A percentile compares a stretch with the other conserved stretches of the same genome.
phyloP scores from a whole-genome alignment of 805 yeast genomes.

The Isabelozyma gotoi region DNA sequence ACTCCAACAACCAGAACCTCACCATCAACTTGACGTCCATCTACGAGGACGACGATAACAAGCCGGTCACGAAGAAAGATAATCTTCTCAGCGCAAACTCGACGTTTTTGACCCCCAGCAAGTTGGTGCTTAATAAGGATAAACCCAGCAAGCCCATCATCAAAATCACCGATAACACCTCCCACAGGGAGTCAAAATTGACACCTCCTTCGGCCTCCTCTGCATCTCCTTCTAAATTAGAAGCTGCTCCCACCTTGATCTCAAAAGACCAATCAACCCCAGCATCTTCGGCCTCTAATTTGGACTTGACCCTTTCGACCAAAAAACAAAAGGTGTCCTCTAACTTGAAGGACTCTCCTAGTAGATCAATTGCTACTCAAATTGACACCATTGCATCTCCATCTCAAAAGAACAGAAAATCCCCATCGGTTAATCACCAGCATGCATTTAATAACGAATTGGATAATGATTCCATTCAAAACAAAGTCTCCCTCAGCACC shows the following conservation, averaged over 20 bases:
- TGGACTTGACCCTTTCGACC: background rate
- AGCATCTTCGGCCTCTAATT: background rate
- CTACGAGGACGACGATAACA: constrained; percentile 18
- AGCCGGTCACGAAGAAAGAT: background rate
- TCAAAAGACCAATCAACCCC: constrained; percentile 1
- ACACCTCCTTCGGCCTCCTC: background rate
- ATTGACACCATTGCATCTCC: constrained; percentile 33
- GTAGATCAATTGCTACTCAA: constrained; percentile 34
- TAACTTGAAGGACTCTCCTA: constrained; percentile 28
- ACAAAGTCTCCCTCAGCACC: background rate
- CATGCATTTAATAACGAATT: background rate
- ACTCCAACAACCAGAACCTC: constrained; percentile 10
- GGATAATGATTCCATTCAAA: background rate
- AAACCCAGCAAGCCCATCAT: background rate
- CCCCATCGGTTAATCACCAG: background rate
- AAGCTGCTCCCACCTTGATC: constrained; percentile 9
- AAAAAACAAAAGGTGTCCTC: constrained; percentile 3
- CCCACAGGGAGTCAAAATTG: background rate
- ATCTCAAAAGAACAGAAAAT: background rate
- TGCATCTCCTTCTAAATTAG: background rate
- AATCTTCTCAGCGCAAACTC: constrained; percentile 9
- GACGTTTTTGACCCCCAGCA: constrained; percentile 34
- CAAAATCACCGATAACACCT: background rate
- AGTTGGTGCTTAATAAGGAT: constrained; percentile 13
- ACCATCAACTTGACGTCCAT: constrained; percentile 21